A percentile compares a stretch with the other conserved stretches of the same genome.
These are phyloP conservation scores for Rickenella mellea DNA, from an alignment of 768 basidiomycete genomes.

Conservation along the genomic window DNA sequence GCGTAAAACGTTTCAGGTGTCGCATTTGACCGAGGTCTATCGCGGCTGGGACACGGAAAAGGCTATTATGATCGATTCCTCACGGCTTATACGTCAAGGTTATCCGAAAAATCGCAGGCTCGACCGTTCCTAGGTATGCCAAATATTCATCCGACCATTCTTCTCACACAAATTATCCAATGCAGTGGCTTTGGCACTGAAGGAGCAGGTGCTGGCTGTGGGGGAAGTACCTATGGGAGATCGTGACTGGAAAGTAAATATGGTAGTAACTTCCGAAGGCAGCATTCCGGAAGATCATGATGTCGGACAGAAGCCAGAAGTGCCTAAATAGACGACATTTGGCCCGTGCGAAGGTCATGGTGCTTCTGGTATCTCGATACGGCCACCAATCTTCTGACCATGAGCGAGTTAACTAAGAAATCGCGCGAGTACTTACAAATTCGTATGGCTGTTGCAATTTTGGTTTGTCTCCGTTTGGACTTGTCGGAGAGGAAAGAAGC, in stretches of 20 bases:
- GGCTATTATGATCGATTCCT: slow-evolving; percentile 79
- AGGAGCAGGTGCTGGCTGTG: slow-evolving; percentile 50
- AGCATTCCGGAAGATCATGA: not conserved
- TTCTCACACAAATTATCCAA: slow-evolving; percentile 5
- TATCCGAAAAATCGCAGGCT: slow-evolving; percentile 23
- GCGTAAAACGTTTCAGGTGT: slow-evolving; percentile 38
- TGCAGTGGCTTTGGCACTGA: slow-evolving; percentile 55
- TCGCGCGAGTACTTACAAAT: not conserved
- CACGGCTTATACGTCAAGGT: slow-evolving; percentile 32
- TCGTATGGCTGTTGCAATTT: not conserved
- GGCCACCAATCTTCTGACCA: not conserved
- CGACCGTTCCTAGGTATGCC: slow-evolving; percentile 51
- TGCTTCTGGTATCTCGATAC: too few relatives aligned
- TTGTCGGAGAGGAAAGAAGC: not conserved
- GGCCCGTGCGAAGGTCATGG: not conserved
- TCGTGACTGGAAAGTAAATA: slow-evolving; percentile 57
- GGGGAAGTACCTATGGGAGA: slow-evolving; percentile 42
- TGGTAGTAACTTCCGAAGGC: slow-evolving; percentile 42
- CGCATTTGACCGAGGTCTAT: slow-evolving; percentile 61
- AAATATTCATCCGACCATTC: slow-evolving; percentile 3
- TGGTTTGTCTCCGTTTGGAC: not conserved
- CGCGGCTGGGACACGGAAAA: slow-evolving; percentile 74
- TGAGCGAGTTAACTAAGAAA: not conserved
- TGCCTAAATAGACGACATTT: not conserved
- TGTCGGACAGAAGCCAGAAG: not conserved